Conservation (phyloP, 169 alveolate species). For the Plasmodium gaboni region DNA sequence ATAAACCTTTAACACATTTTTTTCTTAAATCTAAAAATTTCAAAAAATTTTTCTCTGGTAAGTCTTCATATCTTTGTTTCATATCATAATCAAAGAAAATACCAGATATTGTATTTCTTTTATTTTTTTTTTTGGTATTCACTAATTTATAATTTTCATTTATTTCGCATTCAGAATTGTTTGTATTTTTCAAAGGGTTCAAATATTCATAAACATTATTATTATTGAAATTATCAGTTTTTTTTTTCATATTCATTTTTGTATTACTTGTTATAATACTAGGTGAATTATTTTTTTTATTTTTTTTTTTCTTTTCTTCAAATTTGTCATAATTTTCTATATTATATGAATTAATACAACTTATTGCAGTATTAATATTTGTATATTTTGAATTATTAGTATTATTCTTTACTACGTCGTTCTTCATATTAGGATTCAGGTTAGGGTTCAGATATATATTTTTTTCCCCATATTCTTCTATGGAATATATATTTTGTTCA, state of each 20-base stretch:
- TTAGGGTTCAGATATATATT: too few relatives aligned
- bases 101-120: slow-evolving; percentile 40
- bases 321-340: neutral
- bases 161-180: neutral
- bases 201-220: slow-evolving; percentile 24
- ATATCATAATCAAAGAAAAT: slow-evolving; percentile 21
- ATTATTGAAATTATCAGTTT: slow-evolving; percentile 1
- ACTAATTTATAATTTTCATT: slow-evolving; percentile 8
- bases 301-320: neutral
- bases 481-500: too few relatives aligned
- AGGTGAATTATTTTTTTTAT: neutral
- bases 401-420: neutral
- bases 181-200: slow-evolving; percentile 21
- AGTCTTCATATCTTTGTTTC: slow-evolving; percentile 5
- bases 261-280: neutral
- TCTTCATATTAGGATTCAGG: neutral
- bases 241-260: neutral
- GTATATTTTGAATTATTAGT: neutral
- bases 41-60: slow-evolving; percentile 36
- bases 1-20: slow-evolving; percentile 53
- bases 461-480: too few relatives aligned
- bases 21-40: slow-evolving; percentile 70
- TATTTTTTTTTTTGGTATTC: slow-evolving; percentile 5
- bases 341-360: neutral
- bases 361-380: slow-evolving; percentile 7